phyloP scores from a whole-genome alignment of 441 rosid genomes.

The Melastoma candidum region DNA sequence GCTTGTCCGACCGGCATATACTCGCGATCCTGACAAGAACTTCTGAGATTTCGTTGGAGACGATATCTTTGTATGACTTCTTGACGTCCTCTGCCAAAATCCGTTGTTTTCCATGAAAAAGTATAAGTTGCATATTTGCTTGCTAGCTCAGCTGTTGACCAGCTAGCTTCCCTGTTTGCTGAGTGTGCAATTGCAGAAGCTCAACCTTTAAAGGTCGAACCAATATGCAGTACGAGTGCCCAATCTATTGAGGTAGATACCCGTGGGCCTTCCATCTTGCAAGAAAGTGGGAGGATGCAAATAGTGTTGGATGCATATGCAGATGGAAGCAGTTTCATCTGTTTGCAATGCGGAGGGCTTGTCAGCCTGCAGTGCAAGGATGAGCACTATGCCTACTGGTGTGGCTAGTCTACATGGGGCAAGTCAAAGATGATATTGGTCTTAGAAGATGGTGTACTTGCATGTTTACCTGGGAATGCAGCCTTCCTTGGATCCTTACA shows the following conservation, averaged over 20 bases:
- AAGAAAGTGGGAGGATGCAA: slow-evolving; percentile 72
- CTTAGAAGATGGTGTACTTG: no score
- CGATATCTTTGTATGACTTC: no score
- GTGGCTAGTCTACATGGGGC: slow-evolving; percentile 23
- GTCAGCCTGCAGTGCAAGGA: slow-evolving; percentile 85
- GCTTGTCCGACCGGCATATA: no score
- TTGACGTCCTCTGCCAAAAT: no score
- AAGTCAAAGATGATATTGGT: no score
- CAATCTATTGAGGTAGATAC: slow-evolving; percentile 25
- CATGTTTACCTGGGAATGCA: no score
- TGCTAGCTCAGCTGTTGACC: slow-evolving; percentile 51
- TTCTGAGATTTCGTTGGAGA: no score
- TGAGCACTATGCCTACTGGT: slow-evolving; percentile 89
- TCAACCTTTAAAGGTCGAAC: slow-evolving; percentile 38
- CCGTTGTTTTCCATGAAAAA: no score
- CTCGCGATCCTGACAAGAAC: no score
- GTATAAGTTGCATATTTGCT: slow-evolving; percentile 27
- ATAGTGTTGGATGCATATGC: slow-evolving; percentile 78
- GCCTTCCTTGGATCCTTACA: no score
- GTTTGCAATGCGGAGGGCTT: slow-evolving; percentile 85
- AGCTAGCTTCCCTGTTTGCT: slow-evolving; percentile 83
- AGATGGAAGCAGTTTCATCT: slow-evolving; percentile 92
- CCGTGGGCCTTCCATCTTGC: slow-evolving; percentile 58
- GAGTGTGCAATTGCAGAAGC: slow-evolving; percentile 89
- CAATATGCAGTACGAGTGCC: slow-evolving; percentile 12